These are phyloP conservation scores for Tremellales sp. DNA, from an alignment of 1,284 basidiomycete genomes.

Conservation along the genomic window DNA sequence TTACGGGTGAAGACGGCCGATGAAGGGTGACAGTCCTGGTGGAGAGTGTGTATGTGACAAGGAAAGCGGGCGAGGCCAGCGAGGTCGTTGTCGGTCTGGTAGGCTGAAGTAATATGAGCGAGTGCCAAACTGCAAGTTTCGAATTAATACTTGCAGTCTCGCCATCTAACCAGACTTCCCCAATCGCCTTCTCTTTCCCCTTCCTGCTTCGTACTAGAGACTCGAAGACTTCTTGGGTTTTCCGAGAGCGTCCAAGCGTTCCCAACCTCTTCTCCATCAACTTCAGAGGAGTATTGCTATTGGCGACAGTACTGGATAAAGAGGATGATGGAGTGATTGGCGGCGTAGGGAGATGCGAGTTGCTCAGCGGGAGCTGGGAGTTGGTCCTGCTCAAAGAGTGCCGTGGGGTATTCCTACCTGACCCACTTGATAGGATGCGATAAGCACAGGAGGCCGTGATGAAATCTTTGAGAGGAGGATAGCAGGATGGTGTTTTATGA, in stretches of 20 bases:
- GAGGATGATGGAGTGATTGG: too few species aligned
- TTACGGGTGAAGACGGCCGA: too few species aligned
- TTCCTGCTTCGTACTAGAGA: slow-evolving; percentile 32
- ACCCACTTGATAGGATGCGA: slow-evolving; percentile 20
- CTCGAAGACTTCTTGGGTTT: slow-evolving; percentile 48
- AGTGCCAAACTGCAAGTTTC: neutral
- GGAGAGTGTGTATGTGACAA: slow-evolving; percentile 42
- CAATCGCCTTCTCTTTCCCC: slow-evolving; percentile 33
- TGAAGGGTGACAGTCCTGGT: slow-evolving; percentile 34
- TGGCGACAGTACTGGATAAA: neutral
- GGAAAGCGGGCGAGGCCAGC: slow-evolving; percentile 37
- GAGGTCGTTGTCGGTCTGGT: slow-evolving; percentile 43
- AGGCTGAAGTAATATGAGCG: slow-evolving; percentile 24
- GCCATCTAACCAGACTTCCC: slow-evolving; percentile 54
- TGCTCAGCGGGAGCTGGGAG: neutral
- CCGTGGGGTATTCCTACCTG: neutral
- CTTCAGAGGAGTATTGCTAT: slow-evolving; percentile 1
- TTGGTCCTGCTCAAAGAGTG: too few species aligned
- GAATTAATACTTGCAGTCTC: slow-evolving; percentile 35
- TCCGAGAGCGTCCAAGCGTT: slow-evolving; percentile 13
- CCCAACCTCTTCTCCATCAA: slow-evolving; percentile 28
- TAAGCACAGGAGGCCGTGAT: slow-evolving; percentile 39
- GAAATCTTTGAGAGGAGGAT: slow-evolving; percentile 29
- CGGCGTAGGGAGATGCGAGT: neutral
- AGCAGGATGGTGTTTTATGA: slow-evolving; percentile 26